Evolutionary conservation across 768 basidiomycete species (phyloP).

Genomic region (Suillus clintonianus): DNA sequence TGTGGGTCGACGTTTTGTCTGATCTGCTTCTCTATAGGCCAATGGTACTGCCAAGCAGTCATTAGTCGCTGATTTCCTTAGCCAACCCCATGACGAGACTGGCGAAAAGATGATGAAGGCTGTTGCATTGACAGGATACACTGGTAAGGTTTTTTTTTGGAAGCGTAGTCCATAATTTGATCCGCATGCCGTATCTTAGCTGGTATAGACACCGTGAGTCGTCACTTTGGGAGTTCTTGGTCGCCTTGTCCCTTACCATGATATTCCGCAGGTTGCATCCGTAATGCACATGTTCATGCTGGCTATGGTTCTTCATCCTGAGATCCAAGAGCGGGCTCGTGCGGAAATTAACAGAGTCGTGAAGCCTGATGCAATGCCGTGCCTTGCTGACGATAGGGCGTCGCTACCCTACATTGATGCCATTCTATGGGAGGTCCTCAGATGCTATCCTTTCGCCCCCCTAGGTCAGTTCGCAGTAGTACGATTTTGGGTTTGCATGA

Average conservation of each 20-base stretch:
- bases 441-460: constrained; percentile 25
- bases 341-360: constrained; percentile 28
- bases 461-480: constrained; percentile 14
- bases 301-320: constrained; percentile 31
- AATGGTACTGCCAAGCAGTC: not conserved
- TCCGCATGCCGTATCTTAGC: not conserved
- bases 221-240: not conserved
- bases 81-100: not conserved
- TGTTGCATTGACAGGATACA: not conserved
- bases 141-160: not conserved
- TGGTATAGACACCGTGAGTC: constrained; percentile 5
- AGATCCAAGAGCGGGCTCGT: constrained; percentile 27
- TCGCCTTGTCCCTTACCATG: not conserved
- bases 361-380: constrained; percentile 12
- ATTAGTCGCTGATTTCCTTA: not conserved
- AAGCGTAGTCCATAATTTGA: no score
- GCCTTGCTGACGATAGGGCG: constrained; percentile 14
- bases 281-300: constrained; percentile 26
- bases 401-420: constrained; percentile 29
- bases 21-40: not conserved
- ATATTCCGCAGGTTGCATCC: constrained; percentile 16
- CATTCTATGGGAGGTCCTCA: constrained; percentile 19
- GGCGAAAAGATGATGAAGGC: not conserved
- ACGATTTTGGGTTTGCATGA: no score
- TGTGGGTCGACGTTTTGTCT: not conserved